phyloP scores from a whole-genome alignment of 345 rosid species.

The Carallia brachiata region DNA sequence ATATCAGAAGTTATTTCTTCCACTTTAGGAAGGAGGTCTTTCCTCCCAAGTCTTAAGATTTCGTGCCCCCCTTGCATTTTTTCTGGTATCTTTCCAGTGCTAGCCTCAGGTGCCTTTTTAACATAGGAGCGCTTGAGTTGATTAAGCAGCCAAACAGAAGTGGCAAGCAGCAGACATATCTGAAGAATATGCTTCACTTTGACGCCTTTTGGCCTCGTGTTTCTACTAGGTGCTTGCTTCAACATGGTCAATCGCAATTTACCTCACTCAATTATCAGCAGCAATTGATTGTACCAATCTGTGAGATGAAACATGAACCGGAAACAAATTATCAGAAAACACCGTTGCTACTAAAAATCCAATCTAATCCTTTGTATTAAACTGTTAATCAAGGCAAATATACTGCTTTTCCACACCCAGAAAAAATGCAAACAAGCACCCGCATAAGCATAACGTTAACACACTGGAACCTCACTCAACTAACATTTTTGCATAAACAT shows the following conservation, averaged over 20 bases:
- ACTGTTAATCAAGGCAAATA: not conserved
- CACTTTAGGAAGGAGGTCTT: constrained; percentile 31
- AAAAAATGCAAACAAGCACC: not conserved
- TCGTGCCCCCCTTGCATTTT: constrained; percentile 10
- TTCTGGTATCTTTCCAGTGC: constrained; percentile 10
- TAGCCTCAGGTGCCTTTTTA: constrained; percentile 13
- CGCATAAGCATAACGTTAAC: not conserved
- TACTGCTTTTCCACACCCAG: not conserved
- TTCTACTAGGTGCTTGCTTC: constrained; percentile 44
- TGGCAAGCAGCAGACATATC: constrained; percentile 44
- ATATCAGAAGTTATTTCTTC: constrained; percentile 3
- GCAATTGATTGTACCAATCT: constrained; percentile 8
- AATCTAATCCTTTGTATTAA: not conserved
- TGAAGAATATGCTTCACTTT: constrained; percentile 59
- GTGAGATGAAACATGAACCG: not conserved
- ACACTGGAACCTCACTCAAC: not conserved
- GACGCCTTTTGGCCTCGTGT: constrained; percentile 52
- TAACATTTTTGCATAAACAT: too few species aligned
- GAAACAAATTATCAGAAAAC: not conserved
- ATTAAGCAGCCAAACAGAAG: constrained; percentile 57
- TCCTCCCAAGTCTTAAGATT: constrained; percentile 50
- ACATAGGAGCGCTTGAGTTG: constrained; percentile 41
- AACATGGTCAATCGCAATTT: constrained; percentile 23
- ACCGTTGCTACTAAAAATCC: not conserved
- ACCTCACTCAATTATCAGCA: constrained; percentile 3